Evolutionary conservation across 2,329 filamentous ascomycete species (phyloP).

Genomic region (Penicillium sp.): DNA sequence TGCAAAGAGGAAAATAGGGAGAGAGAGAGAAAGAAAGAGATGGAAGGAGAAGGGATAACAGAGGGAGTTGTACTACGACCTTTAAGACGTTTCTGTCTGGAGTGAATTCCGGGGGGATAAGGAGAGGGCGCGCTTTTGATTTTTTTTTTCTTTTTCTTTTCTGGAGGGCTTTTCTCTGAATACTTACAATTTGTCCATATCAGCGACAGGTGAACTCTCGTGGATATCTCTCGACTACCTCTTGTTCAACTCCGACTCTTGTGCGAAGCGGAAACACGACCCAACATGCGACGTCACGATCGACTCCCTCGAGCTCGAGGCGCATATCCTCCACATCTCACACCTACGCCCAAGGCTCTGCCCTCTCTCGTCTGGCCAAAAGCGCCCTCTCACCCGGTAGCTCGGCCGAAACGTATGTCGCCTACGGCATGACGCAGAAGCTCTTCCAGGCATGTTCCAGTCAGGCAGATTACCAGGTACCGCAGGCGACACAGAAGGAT

Average conservation of each 20-base stretch:
- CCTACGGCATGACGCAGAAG: constrained; percentile 70
- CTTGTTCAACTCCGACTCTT: not conserved
- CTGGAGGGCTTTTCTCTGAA: no score
- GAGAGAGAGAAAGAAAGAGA: no score
- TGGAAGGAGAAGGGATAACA: no score
- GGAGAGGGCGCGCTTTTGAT: no score
- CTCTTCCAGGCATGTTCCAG: constrained; percentile 69
- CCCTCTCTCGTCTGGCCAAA: constrained; percentile 24
- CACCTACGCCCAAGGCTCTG: constrained; percentile 14
- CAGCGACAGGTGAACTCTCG: constrained; percentile 8
- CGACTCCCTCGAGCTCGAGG: not conserved
- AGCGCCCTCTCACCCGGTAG: constrained; percentile 32
- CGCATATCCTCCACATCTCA: constrained; percentile 8
- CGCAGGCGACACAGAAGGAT: constrained; percentile 59
- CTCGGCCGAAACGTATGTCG: constrained; percentile 63
- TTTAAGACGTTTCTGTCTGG: no score
- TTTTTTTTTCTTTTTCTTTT: no score
- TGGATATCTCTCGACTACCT: constrained; percentile 6
- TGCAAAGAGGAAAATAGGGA: no score
- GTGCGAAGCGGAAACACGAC: not conserved
- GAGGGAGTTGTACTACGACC: no score
- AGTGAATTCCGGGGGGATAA: no score
- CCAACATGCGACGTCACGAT: not conserved
- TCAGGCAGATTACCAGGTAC: constrained; percentile 71
- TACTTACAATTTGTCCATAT: no score